Evolutionary conservation across 305 asterid species (phyloP).

Genomic region (Fraxinus latifolia): DNA sequence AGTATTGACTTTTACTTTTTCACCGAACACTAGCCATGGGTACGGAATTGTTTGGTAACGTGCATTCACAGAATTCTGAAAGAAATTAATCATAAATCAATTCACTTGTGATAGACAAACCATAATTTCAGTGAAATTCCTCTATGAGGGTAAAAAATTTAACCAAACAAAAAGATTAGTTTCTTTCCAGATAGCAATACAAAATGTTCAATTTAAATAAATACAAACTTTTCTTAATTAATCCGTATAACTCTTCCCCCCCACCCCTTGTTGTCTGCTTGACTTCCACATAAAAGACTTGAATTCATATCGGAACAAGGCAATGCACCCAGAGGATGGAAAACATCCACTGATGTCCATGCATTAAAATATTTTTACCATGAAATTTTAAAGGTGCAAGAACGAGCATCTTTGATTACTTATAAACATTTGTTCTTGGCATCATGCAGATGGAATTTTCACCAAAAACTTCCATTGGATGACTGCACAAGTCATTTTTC

Average conservation of each 20-base stretch:
- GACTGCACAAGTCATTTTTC: neutral
- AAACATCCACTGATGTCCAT: neutral
- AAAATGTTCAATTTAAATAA: neutral
- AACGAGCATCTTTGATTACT: neutral
- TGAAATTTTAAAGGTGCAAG: neutral
- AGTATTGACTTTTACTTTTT: slow-evolving; percentile 93
- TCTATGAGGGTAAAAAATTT: slow-evolving; percentile 1
- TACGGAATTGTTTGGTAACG: slow-evolving; percentile 89
- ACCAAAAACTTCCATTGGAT: neutral
- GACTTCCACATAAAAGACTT: neutral
- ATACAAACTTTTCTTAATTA: neutral
- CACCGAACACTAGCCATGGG: slow-evolving; percentile 98
- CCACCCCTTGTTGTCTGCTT: neutral
- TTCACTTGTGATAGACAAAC: slow-evolving; percentile 19
- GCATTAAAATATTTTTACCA: neutral
- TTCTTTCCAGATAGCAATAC: neutral
- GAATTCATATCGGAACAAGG: neutral
- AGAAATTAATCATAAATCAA: slow-evolving; percentile 25
- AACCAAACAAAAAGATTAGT: slow-evolving; percentile 9
- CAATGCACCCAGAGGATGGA: neutral
- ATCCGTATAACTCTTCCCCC: neutral
- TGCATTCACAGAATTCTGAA: slow-evolving; percentile 95
- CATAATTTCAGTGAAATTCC: slow-evolving; percentile 1
- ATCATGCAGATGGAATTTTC: neutral
- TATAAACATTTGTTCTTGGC: neutral